Evolutionary conservation across 129 eudicot genomes (phyloP), one percentile per base, ranked within the genome.

Genomic region (Lactuca saligna): DNA sequence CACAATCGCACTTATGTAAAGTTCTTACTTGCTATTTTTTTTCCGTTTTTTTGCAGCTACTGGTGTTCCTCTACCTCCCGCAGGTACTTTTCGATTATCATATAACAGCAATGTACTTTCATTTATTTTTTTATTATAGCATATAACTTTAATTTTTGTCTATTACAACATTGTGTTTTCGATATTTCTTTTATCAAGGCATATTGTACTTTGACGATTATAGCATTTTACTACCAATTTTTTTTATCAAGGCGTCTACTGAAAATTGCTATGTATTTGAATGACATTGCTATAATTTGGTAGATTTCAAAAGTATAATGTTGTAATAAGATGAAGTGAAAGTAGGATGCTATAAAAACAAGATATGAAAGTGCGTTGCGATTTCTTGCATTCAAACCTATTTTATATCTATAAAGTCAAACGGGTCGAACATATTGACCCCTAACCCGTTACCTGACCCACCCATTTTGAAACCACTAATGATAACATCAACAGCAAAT

Each of bases 41-140:
- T 54, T 31, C 8, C 41, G 16, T 15, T 50, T 25, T 57, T 53
- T 66, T 86, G 91, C 91, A 92, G 98, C 95, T 29, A 9, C 82
- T 4, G 95, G 90, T 16, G 76, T 71, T 73, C 89, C 91, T 17
- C 73, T 92, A 57, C 95, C 98, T 20, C 80, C 96, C 64, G 85
- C 98, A 84, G 97, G 97, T 91, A 81, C 3, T n/a, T 20, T 46
- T 42, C 14, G 8, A 38, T 50, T 7, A 12, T 7, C 16, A 17
- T 31, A 48, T 20, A 20, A 46, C 7, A 46, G 5, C 15, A 46
- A 46, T 10, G 4, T 11, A 11, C 5, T 46, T 42, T 46, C 51
- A 46, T 2, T 3, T 46, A 46, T 42, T 46, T n/a, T 3, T 2
- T 3, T 46, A 46, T 10, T 46, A 46, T 12, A 46, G 5, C 5